Percentiles rank a stretch among this genome's conserved stretches.
Conservation (phyloP, 1,284 basidiomycete genomes). For the Trichosporon coremiiforme region DNA sequence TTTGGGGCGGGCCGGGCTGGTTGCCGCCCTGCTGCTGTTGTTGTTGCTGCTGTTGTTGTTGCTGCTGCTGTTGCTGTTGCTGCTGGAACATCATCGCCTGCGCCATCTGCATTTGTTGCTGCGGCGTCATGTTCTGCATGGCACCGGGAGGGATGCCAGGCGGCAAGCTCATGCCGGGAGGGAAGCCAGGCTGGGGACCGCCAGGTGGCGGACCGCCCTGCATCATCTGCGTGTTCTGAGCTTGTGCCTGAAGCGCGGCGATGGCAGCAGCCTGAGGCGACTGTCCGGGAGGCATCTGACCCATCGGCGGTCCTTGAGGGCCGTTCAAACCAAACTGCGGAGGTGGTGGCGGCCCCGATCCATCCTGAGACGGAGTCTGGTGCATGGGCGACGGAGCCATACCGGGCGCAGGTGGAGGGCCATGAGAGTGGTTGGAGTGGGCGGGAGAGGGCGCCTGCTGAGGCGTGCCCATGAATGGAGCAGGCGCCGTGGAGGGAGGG, state of each 20-base stretch:
- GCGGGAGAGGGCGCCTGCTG: conserved; percentile 39
- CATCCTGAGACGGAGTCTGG: conserved; percentile 26
- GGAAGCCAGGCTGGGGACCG: conserved; percentile 21
- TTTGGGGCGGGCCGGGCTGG: conserved; percentile 11
- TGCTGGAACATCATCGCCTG: conserved; percentile 41
- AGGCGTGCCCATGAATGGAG: conserved; percentile 29
- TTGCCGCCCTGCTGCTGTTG: conserved; percentile 13
- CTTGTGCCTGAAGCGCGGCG: conserved; percentile 35
- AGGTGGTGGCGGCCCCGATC: not conserved
- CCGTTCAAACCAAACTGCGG: conserved; percentile 27
- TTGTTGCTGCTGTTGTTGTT: conserved; percentile 28
- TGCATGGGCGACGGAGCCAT: conserved; percentile 24
- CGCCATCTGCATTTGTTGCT: conserved; percentile 46
- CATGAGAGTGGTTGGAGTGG: conserved; percentile 41
- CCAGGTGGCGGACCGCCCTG: not conserved
- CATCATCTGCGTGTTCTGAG: conserved; percentile 32
- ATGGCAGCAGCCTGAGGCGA: conserved; percentile 32
- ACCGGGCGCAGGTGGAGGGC: conserved; percentile 18
- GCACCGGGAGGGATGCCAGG: conserved; percentile 23
- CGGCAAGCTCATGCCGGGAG: conserved; percentile 11
- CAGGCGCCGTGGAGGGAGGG: conserved; percentile 25
- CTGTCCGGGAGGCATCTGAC: conserved; percentile 20
- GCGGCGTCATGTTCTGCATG: conserved; percentile 33
- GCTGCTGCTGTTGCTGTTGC: conserved; percentile 29
- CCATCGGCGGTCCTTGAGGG: conserved; percentile 21